Evolutionary conservation across 495 filamentous ascomycete genomes (phyloP).

Genomic region (Glarea lozoyensis): DNA sequence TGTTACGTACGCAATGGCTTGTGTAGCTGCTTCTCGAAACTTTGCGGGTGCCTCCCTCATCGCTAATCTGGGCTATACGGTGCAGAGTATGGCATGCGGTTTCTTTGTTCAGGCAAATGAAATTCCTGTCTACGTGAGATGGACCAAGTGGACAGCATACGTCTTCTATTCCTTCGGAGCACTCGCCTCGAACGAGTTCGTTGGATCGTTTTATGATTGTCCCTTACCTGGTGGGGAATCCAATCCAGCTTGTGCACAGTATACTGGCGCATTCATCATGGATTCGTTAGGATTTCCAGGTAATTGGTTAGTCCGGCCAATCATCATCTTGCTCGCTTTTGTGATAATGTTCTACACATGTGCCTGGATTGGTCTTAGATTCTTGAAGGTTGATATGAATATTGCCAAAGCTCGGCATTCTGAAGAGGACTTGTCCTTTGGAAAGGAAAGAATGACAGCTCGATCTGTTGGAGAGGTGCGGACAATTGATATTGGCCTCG

Average conservation of each 20-base stretch:
- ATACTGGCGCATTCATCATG: slow-evolving; percentile 59
- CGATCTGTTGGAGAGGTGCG: slow-evolving; percentile 42
- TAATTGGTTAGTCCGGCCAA: slow-evolving; percentile 55
- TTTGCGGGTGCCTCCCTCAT: slow-evolving; percentile 56
- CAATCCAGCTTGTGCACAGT: slow-evolving; percentile 55
- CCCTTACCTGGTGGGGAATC: slow-evolving; percentile 44
- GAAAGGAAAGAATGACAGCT: slow-evolving; percentile 51
- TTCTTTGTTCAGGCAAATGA: slow-evolving; percentile 63
- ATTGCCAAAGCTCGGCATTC: slow-evolving; percentile 44
- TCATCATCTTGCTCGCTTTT: slow-evolving; percentile 50
- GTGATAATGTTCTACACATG: slow-evolving; percentile 44
- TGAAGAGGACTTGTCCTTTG: slow-evolving; percentile 47
- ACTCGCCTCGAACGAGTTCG: slow-evolving; percentile 60
- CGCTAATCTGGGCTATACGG: slow-evolving; percentile 58
- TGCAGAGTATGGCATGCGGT: slow-evolving; percentile 64
- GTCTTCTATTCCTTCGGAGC: slow-evolving; percentile 61
- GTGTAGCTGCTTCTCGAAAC: slow-evolving; percentile 48
- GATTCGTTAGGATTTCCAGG: slow-evolving; percentile 50
- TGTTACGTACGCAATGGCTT: slow-evolving; percentile 50
- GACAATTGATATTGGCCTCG: slow-evolving; percentile 49
- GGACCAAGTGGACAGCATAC: slow-evolving; percentile 56
- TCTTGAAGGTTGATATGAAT: slow-evolving; percentile 48
- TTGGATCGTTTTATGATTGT: slow-evolving; percentile 58
- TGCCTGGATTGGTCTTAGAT: slow-evolving; percentile 48
- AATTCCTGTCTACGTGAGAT: slow-evolving; percentile 64